Evolutionary conservation across 148 eudicot genomes (phyloP), one percentile per base, ranked within the genome.

Genomic region (Rhododendron griersonianum): DNA sequence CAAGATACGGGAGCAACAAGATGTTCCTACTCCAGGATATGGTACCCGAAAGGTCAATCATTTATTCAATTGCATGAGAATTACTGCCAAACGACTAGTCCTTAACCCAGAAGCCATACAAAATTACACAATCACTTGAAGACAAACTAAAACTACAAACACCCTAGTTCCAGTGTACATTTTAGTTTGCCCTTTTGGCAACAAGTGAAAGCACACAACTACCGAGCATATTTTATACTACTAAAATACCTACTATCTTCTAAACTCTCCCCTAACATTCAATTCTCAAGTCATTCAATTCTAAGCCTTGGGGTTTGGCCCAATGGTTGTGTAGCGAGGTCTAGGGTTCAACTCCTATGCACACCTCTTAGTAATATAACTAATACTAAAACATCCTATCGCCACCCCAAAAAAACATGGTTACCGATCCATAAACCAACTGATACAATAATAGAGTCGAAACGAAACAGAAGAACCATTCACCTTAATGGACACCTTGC

Each of bases 401-500:
- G 61, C 3, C 6, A 55, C 61, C 61, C 61, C 0, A 53, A 55
- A 16, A 16, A 15, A 55, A 4, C 55, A 48, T 3, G 5, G 18
- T 45, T 13, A 7, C 18, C 21, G n/a, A 67, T 25, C 15, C 15
- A 84, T 30, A 30, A 50, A 9, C 25, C 47, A 84, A 4, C 37
- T 57, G 14, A 5, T 11, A 78, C 44, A 41, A 25, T 2, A 74
- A 61, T 3, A 18, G 71, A 30, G 65, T 8, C 35, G 81, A 61
- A 77, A 76, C 73, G 47, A 16, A 47, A 65, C 41, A 45, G 67
- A 80, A 69, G 45, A 7, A 81, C 50, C 75, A 0, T 33, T 83
- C 92, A 96, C 99, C 98, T 95, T 96, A 83, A 96, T 90, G 44
- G 90, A 41, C 39, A 96, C 95, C 88, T 96, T 96, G 87, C 95